Evolutionary conservation across 2,329 filamentous ascomycete genomes (phyloP), one percentile per base, ranked within the genome.

Genomic region (Colletotrichum incanum): DNA sequence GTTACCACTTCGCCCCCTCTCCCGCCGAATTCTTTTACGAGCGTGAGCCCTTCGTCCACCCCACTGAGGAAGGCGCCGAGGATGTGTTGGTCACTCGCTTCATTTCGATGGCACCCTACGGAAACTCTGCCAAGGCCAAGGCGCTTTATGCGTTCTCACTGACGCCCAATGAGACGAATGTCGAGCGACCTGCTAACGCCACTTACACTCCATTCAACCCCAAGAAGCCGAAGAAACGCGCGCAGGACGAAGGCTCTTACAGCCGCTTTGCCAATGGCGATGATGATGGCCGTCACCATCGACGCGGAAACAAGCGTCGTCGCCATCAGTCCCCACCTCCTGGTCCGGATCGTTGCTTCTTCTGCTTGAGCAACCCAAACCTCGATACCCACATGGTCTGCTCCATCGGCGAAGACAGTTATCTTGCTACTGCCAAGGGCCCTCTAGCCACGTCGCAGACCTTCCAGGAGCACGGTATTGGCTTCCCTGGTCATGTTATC

Each of bases 341-440:
- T 0, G 91, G 92, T 0, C 94, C 94, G 2, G 92, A 92, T 64
- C 89, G 93, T 77, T 99, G 96, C 84, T 99, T 96, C 86, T 98
- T 99, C 85, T 99, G 96, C 80, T 88, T 99, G 14, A 95, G 94
- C 7, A 98, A 97, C 80, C 91, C 93, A 7, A 93, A 93, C 73
- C 86, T 96, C 55, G 93, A 93, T 64, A 93, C 92, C 1, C 96
- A 99, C 82, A 93, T 99, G 82, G 93, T 98, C 77, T 93, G 93
- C 75, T 95, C 93, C 34, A 96, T 99, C 74, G 96, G 94, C 65
- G 92, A 95, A 23, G 93, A 97, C 72, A 89, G 91, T 65, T 98
- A 98, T 81, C 84, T 98, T 66, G 97, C 96, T 37, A 96, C 93
- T 31, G 94, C 96, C 71, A 98, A 98, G 81, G 96, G 96, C 0